phyloP scores from a whole-genome alignment of 345 rosid genomes.

The Cardamine occulta region DNA sequence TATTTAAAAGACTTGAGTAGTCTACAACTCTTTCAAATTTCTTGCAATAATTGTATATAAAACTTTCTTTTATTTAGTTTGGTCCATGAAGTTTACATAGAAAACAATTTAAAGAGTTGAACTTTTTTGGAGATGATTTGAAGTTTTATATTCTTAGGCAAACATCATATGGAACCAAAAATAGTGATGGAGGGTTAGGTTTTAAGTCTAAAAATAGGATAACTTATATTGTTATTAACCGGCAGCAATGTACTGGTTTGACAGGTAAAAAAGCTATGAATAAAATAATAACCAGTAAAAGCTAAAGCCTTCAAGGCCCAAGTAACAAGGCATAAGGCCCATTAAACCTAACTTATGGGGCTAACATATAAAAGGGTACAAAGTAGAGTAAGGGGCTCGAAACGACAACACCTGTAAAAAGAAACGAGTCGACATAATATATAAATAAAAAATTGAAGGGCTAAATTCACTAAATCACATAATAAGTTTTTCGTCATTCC shows the following conservation, averaged over 20 bases:
- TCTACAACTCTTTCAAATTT: too few species aligned
- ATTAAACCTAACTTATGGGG: background rate
- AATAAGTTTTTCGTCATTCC: constrained; percentile 33
- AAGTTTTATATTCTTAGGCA: background rate
- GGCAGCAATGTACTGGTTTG: background rate
- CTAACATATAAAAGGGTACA: background rate
- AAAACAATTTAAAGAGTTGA: background rate
- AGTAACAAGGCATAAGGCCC: background rate
- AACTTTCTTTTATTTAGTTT: background rate
- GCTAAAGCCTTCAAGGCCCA: constrained; percentile 2
- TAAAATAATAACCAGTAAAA: background rate
- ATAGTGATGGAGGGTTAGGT: background rate
- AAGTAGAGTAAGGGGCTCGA: background rate
- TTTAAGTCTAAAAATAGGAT: background rate
- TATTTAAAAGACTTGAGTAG: too few species aligned
- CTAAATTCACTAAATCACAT: constrained; percentile 19
- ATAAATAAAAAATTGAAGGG: constrained; percentile 12
- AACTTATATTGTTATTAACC: background rate
- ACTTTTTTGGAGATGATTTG: background rate
- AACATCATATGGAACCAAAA: background rate
- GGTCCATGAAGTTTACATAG: background rate
- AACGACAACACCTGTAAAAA: background rate
- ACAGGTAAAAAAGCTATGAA: background rate
- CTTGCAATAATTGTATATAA: background rate
- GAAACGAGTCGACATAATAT: background rate